Evolutionary conservation across 352 stramenopile genomes (phyloP).

Genomic region (Halophytophthora polymorphica): DNA sequence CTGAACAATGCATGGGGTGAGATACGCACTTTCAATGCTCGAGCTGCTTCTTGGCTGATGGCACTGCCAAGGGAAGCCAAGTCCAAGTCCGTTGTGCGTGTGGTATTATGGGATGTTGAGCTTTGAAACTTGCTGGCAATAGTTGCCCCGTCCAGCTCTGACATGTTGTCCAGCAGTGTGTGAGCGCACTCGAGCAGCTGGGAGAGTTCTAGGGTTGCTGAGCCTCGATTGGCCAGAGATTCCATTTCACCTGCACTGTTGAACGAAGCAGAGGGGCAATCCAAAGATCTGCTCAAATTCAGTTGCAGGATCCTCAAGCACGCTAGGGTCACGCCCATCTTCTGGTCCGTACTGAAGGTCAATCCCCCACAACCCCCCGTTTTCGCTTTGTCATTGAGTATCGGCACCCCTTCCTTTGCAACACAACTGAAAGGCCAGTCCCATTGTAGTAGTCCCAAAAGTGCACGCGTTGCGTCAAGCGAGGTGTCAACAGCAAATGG

Average conservation of each 20-base stretch:
- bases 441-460: constrained; percentile 31
- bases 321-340: constrained; percentile 27
- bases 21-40: constrained; percentile 38
- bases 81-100: constrained; percentile 1
- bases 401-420: constrained; percentile 6
- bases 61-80: constrained; percentile 14
- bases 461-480: constrained; percentile 14
- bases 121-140: constrained; percentile 7
- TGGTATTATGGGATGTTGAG: neutral
- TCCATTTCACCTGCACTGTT: neutral
- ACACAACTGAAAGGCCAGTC: neutral
- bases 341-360: constrained; percentile 6
- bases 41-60: constrained; percentile 38
- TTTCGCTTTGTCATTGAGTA: neutral
- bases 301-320: constrained; percentile 46
- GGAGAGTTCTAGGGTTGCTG: neutral
- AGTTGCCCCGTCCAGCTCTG: constrained; percentile 2
- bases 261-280: neutral
- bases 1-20: neutral
- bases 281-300: constrained; percentile 31
- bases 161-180: constrained; percentile 17
- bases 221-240: neutral
- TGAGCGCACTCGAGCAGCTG: constrained; percentile 16
- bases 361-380: neutral
- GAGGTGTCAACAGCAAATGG: constrained; percentile 47